These are phyloP conservation scores for Mycena maculata DNA, from an alignment of 768 basidiomycete genomes.

Conservation along the genomic window DNA sequence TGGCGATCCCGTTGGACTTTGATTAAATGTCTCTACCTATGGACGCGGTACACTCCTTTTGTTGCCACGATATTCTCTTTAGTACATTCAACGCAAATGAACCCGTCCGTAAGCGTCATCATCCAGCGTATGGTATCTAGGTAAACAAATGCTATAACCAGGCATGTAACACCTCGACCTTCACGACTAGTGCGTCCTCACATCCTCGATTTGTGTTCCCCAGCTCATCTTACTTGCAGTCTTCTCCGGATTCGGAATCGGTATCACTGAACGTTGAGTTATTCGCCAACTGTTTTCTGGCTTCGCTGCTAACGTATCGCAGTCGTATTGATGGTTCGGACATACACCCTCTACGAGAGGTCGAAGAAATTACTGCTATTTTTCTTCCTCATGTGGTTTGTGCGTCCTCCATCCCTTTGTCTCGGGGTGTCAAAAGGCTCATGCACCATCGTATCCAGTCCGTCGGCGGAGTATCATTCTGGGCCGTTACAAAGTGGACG, in stretches of 20 bases:
- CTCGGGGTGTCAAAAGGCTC: background rate
- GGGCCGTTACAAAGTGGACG: conserved; percentile 15
- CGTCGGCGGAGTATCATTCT: background rate
- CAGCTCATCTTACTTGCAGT: background rate
- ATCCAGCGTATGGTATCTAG: background rate
- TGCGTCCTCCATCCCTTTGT: background rate
- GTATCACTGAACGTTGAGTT: conserved; percentile 15
- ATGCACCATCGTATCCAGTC: background rate
- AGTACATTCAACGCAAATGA: background rate
- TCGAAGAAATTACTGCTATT: conserved; percentile 22
- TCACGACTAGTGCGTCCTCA: conserved; percentile 1
- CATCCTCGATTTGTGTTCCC: background rate
- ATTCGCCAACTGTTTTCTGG: no score
- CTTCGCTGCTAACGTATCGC: background rate
- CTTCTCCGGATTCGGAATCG: conserved; percentile 4
- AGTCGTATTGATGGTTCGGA: conserved; percentile 23
- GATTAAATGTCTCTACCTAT: conserved; percentile 27
- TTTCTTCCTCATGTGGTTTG: conserved; percentile 24
- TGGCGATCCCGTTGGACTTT: conserved; percentile 25
- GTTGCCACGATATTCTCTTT: background rate
- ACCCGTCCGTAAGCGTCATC: background rate
- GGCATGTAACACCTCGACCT: conserved; percentile 13
- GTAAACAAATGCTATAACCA: background rate
- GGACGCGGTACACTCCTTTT: conserved; percentile 27
- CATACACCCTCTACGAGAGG: conserved; percentile 22